Conservation (phyloP, 1,284 basidiomycete genomes). For the Agaricales sp. region DNA sequence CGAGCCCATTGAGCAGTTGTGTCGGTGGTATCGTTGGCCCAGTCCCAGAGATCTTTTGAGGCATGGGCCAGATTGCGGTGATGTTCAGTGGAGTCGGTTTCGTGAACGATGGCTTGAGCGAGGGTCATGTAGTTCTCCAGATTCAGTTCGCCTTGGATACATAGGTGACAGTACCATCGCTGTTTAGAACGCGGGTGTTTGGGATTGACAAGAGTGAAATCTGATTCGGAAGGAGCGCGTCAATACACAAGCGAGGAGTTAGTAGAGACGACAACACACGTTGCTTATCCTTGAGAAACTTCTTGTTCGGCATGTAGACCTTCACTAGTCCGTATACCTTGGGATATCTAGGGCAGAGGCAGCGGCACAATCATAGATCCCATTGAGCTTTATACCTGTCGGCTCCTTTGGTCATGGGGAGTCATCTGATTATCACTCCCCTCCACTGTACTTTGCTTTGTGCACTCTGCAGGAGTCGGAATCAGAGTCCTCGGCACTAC, state of each 20-base stretch:
- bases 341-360: no score
- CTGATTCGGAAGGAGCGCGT: no score
- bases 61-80: slow-evolving; percentile 11
- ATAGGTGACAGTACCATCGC: slow-evolving; percentile 24
- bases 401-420: no score
- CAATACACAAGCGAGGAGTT: no score
- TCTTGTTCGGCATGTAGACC: not conserved
- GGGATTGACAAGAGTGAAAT: slow-evolving; percentile 16
- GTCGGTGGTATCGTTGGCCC: slow-evolving; percentile 10
- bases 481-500: no score
- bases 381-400: no score
- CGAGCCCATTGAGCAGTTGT: slow-evolving; percentile 13
- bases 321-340: no score
- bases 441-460: no score
- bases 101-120: slow-evolving; percentile 20
- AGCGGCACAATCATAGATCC: no score
- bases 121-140: slow-evolving; percentile 16
- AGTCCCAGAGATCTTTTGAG: slow-evolving; percentile 16
- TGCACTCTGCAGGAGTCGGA: no score
- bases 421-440: no score
- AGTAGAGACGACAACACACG: not conserved
- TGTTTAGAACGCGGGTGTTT: not conserved
- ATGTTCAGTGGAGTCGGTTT: slow-evolving; percentile 14
- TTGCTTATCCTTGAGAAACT: not conserved
- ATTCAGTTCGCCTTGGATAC: slow-evolving; percentile 14